Base-by-base conservation (phyloP, 768 basidiomycete genomes). In the Lentinula lateritia region DNA sequence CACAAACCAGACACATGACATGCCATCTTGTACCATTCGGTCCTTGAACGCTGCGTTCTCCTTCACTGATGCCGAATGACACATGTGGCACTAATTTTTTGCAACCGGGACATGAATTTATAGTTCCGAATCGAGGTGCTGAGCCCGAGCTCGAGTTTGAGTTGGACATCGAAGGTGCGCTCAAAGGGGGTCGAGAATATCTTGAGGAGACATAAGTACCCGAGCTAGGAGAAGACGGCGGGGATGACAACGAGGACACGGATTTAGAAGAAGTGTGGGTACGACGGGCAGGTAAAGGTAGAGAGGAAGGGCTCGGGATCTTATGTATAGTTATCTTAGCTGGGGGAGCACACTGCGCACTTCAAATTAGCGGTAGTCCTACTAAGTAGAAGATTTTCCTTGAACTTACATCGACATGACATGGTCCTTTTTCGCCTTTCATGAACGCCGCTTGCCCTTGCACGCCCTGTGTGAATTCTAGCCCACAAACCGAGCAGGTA, bases 21-120 rank as follows among this genome's bases (percentile, higher is more conserved):
- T 94, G 92, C 92, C 92, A 94, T 64, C 83, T 82, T 36, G 87
- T 86, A 39, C 89, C 89, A 62, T 90, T 87, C 23, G 92, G 92
- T 5, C 92, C 92, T 32, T 90, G 87, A 42, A 94, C 59, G 18
- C 58, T 59, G 36, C 58, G 58, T n/a, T 59, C 58, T 35, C 58
- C 58, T 38, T 59, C 58, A 34, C 45, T 88, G 35, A 93, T 91
- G 8, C 92, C 92, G 61, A 83, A 79, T 67, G 93, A 92, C 91
- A 94, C 93, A 1, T 83, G 83, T 15, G 89, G 90, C 12, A 93
- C 92, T 0, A 83, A 69, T 66, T 82, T 85, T 57, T 77, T 78
- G 71, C 92, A 94, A 28, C 89, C 91, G 9, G 91, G 90, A 66
- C 92, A 94, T 32, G 77, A 65, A n/a, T 78, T 74, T 38, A 79